These are phyloP conservation scores for Tilletia setariae DNA, from an alignment of 1,284 basidiomycete genomes.

Conservation along the genomic window DNA sequence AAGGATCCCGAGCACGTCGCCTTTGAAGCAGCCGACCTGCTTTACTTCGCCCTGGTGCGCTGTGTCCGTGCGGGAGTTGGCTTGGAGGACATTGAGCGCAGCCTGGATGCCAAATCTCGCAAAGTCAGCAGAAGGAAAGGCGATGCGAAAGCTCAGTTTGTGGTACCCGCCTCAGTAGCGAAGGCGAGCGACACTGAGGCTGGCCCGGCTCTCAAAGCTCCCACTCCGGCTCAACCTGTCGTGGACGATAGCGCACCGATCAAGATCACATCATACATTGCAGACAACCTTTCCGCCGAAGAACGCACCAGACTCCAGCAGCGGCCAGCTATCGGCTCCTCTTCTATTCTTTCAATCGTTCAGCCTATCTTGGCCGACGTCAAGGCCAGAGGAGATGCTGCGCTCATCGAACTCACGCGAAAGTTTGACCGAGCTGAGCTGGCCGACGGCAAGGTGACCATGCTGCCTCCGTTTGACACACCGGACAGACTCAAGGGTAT, in stretches of 20 bases:
- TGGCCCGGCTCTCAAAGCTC: conserved; percentile 16
- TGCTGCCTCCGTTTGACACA: conserved; percentile 56
- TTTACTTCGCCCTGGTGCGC: conserved; percentile 88
- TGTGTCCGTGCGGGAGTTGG: conserved; percentile 81
- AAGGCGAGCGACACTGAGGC: conserved; percentile 24
- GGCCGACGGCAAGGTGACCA: conserved; percentile 61
- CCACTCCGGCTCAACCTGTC: conserved; percentile 20
- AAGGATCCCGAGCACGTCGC: conserved; percentile 73
- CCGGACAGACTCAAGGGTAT: conserved; percentile 55
- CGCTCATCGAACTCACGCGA: conserved; percentile 81
- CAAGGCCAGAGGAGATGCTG: conserved; percentile 76
- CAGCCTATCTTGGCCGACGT: conserved; percentile 90
- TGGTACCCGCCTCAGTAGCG: conserved; percentile 29
- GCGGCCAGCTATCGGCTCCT: conserved; percentile 85
- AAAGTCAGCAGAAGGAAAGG: conserved; percentile 85
- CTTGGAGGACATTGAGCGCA: conserved; percentile 78
- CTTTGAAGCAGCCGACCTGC: conserved; percentile 90
- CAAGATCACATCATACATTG: conserved; percentile 46
- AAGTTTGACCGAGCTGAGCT: conserved; percentile 77
- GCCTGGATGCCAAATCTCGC: conserved; percentile 79
- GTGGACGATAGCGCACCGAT: conserved; percentile 58
- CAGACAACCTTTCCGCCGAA: conserved; percentile 57
- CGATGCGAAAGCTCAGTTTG: conserved; percentile 87
- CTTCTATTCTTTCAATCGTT: conserved; percentile 91
- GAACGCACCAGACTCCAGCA: conserved; percentile 72